phyloP scores from a whole-genome alignment of 345 rosid species.

The Pistacia integerrima region DNA sequence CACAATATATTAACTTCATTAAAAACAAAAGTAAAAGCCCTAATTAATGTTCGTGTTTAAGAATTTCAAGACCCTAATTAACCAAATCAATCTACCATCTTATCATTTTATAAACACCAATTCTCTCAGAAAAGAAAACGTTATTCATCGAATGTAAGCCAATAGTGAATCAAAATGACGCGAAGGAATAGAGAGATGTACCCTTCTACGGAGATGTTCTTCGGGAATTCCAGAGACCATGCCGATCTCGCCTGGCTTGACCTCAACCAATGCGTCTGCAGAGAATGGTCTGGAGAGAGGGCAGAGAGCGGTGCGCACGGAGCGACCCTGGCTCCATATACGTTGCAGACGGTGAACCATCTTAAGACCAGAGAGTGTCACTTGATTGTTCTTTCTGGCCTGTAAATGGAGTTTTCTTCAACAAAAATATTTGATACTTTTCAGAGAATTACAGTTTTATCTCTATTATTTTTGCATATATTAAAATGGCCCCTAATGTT shows the following conservation, averaged over 20 bases:
- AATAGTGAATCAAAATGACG: neutral
- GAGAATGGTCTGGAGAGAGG: conserved; percentile 49
- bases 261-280: conserved; percentile 69
- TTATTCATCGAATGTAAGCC: neutral
- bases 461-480: neutral
- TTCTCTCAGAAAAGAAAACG: neutral
- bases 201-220: conserved; percentile 77
- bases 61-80: neutral
- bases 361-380: conserved; percentile 17
- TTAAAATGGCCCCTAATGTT: neutral
- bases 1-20: neutral
- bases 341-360: conserved; percentile 68
- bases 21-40: neutral
- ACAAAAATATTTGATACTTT: neutral
- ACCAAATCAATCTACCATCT: neutral
- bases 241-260: conserved; percentile 85
- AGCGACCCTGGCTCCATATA: conserved; percentile 36
- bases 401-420: neutral
- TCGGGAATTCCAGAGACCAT: conserved; percentile 90
- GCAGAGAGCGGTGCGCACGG: conserved; percentile 29
- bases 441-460: neutral
- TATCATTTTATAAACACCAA: neutral
- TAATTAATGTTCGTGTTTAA: neutral
- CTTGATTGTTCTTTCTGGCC: neutral
- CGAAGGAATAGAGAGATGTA: conserved; percentile 14